A percentile compares a stretch with the other conserved stretches of the same genome.
These are phyloP conservation scores for Trichophaea hybrida DNA, from an alignment of 2,329 filamentous ascomycete species.

Conservation along the genomic window DNA sequence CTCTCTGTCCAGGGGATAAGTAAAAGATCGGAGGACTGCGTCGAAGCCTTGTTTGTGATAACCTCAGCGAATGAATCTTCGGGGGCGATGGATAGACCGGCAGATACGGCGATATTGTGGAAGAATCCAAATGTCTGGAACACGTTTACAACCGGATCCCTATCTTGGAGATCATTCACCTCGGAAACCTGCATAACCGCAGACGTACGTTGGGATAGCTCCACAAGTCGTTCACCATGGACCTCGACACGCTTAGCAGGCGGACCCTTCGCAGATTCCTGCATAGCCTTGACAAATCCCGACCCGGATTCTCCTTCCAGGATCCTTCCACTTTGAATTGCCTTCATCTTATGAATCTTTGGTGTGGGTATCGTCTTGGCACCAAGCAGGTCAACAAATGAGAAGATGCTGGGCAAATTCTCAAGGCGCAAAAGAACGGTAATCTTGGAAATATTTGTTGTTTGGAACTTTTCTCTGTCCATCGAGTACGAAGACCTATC, in stretches of 20 bases:
- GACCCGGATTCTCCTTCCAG: conserved; percentile 21
- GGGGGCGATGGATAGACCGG: conserved; percentile 65
- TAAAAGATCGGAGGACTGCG: conserved; percentile 57
- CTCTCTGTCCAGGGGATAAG: conserved; percentile 84
- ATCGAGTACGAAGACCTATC: conserved; percentile 33
- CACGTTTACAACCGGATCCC: conserved; percentile 78
- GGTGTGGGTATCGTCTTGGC: conserved; percentile 31
- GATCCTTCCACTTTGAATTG: conserved; percentile 15
- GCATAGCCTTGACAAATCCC: conserved; percentile 12
- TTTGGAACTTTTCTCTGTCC: conserved; percentile 32
- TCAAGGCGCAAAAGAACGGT: conserved; percentile 74
- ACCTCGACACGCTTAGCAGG: conserved; percentile 46
- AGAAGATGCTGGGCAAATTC: conserved; percentile 67
- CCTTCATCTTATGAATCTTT: conserved; percentile 31
- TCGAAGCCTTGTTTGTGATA: conserved; percentile 52
- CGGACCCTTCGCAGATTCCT: neutral
- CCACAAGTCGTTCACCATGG: conserved; percentile 71
- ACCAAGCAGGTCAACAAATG: conserved; percentile 67
- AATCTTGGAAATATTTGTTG: conserved; percentile 45
- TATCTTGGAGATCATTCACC: conserved; percentile 53
- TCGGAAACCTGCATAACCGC: conserved; percentile 91
- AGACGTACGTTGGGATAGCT: conserved; percentile 82
- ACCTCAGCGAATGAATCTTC: conserved; percentile 66
- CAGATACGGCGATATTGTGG: conserved; percentile 68
- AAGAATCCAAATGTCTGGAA: conserved; percentile 80